Percentiles rank a stretch among this genome's conserved stretches.
phyloP scores from a whole-genome alignment of 2,329 filamentous ascomycete genomes.

The Fusarium annulatum region DNA sequence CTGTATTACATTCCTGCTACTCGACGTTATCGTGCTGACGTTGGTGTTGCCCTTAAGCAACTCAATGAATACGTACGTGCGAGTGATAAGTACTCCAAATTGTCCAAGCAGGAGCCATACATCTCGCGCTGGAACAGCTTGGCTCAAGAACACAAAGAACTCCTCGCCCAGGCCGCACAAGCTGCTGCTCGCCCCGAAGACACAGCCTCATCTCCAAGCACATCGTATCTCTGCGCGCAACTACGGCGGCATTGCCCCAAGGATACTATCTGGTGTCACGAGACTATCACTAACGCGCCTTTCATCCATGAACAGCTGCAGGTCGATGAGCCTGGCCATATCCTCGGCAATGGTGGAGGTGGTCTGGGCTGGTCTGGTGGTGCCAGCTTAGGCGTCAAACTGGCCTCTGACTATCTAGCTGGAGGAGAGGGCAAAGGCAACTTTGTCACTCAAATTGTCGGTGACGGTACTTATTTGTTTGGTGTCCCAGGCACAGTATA shows the following conservation, averaged over 20 bases:
- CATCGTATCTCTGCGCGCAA: background rate
- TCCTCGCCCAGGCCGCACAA: background rate
- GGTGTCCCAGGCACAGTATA: constrained; percentile 60
- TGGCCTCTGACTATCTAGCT: constrained; percentile 60
- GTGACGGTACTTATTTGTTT: constrained; percentile 63
- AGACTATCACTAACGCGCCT: constrained; percentile 77
- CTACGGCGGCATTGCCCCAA: constrained; percentile 38
- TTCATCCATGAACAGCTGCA: constrained; percentile 77
- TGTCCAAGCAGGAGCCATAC: background rate
- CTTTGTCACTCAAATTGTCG: constrained; percentile 61
- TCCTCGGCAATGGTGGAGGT: constrained; percentile 82
- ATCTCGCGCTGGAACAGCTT: background rate
- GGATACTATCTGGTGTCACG: constrained; percentile 75
- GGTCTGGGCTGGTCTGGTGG: constrained; percentile 83
- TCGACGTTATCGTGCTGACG: constrained; percentile 73
- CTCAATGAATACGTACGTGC: constrained; percentile 2
- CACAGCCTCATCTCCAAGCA: background rate
- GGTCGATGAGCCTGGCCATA: constrained; percentile 72
- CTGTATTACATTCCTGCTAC: constrained; percentile 75
- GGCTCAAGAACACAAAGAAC: background rate
- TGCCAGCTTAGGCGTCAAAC: constrained; percentile 72
- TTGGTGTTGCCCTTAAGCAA: constrained; percentile 65
- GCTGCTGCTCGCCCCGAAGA: background rate
- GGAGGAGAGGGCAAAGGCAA: constrained; percentile 45
- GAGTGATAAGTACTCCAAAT: background rate